Evolutionary conservation across 148 eudicot genomes (phyloP), one percentile per base, ranked within the genome.

Genomic region (Rhododendron simsii): DNA sequence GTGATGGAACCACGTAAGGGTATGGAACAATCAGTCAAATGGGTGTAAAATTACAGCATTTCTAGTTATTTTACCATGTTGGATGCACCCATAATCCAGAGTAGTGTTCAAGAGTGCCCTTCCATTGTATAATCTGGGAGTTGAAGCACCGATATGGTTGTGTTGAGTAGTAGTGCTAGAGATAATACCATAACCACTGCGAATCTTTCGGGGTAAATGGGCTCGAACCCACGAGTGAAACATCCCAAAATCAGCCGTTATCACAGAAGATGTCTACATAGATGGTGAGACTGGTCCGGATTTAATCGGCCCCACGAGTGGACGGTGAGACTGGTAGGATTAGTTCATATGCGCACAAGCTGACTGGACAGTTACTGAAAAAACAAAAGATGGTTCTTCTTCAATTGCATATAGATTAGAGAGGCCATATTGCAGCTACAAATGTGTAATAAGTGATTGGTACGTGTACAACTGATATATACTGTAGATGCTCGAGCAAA

Each of bases 171-270:
- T 15, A 33, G 51, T 80, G 16, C 65, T 8, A 57, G 55, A 50
- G 47, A 59, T 79, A 16, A 82, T 28, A 76, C 83, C 20, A 87
- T 53, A 48, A 65, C 82, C 44, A 55, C 74, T 30, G 50, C 48
- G 79, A 77, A 26, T 83, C 86, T 90, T 89, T 84, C 65, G 87
- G 85, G 71, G 55, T 18, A 55, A 85, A 35, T 73, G 81, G 28
- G 86, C 82, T 81, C 86, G 88, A 87, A 81, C 84, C 89, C 86
- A 83, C 51, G 82, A 83, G 13, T 50, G 41, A 48, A 35, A 79
- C 91, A 89, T 89, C 74, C 65, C 83, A 83, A 82, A 2, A 39
- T 21, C 26, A 20, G 78, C 7, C 57, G 8, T 39, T 84, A n/a
- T 33, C 30, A 20, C 26, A 13, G 37, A 6, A 16, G 85, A 18